Percentiles rank a stretch among this genome's conserved stretches.
phyloP scores from a whole-genome alignment of 2,329 filamentous ascomycete genomes.

The Penicillium thymicola region DNA sequence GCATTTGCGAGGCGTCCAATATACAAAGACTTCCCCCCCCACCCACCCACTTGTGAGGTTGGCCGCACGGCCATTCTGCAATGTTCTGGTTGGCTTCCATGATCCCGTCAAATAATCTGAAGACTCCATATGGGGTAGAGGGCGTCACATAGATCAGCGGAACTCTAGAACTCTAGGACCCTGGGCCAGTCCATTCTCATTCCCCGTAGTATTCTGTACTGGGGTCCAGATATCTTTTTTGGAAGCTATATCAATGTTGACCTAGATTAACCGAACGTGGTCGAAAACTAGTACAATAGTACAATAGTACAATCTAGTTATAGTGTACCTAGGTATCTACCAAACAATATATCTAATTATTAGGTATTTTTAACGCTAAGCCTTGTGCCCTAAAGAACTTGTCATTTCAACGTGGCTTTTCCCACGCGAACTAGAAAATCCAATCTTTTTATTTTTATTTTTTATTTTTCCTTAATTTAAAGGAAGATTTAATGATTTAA shows the following conservation, averaged over 20 bases:
- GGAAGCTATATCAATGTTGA: not conserved
- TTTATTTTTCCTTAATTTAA: not conserved
- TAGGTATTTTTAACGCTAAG: constrained; percentile 1
- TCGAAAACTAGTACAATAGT: not conserved
- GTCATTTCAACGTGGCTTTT: constrained; percentile 14
- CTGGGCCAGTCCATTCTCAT: not conserved
- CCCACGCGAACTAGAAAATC: constrained; percentile 5
- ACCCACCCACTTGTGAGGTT: constrained; percentile 11
- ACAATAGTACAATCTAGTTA: not conserved
- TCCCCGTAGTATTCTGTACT: not conserved
- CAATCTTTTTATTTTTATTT: not conserved
- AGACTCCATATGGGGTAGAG: constrained; percentile 9
- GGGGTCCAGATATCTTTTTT: not conserved
- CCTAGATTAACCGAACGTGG: not conserved
- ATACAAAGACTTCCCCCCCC: constrained; percentile 8
- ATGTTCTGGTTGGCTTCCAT: constrained; percentile 9
- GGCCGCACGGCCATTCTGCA: constrained; percentile 3
- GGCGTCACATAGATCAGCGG: constrained; percentile 4
- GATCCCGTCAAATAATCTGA: not conserved
- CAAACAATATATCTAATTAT: not conserved
- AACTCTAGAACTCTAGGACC: not conserved
- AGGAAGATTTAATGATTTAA: not conserved
- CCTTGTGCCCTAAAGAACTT: constrained; percentile 3
- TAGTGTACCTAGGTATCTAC: not conserved
- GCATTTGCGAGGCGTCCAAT: constrained; percentile 15